These are phyloP conservation scores for Globisporangium paroecandrum DNA, from an alignment of 352 stramenopile species.

Conservation along the genomic window DNA sequence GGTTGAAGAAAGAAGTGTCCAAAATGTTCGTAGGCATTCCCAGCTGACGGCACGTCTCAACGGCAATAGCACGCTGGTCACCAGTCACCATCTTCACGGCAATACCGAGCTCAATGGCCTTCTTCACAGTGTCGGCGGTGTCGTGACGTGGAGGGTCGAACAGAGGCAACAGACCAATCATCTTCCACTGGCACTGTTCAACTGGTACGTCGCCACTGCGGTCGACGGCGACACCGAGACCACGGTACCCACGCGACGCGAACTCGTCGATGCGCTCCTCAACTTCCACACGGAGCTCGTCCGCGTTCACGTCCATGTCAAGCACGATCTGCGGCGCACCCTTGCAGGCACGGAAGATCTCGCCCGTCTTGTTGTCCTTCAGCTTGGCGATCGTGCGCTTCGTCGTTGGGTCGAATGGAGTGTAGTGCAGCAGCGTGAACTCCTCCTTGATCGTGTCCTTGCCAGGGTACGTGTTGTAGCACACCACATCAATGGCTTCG, in stretches of 20 bases:
- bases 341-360: conserved; percentile 91
- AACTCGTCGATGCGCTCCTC: conserved; percentile 85
- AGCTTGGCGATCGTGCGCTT: conserved; percentile 92
- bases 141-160: conserved; percentile 93
- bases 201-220: conserved; percentile 55
- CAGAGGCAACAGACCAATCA: conserved; percentile 91
- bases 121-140: conserved; percentile 90
- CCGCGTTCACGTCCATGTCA: conserved; percentile 68
- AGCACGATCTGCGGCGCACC: conserved; percentile 90
- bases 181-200: conserved; percentile 87
- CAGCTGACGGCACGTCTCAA: conserved; percentile 89
- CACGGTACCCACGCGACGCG: conserved; percentile 62
- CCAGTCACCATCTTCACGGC: conserved; percentile 96
- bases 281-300: conserved; percentile 54
- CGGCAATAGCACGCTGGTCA: conserved; percentile 91
- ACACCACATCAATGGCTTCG: conserved; percentile 71
- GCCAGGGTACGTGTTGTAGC: conserved; percentile 72
- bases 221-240: conserved; percentile 57
- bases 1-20: conserved; percentile 78
- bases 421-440: conserved; percentile 78
- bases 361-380: conserved; percentile 70
- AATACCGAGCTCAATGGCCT: conserved; percentile 88
- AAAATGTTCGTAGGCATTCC: conserved; percentile 88
- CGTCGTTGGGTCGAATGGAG: conserved; percentile 78
- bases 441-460: conserved; percentile 78